Conservation (phyloP, 495 filamentous ascomycete species). For the Mytilinidion resinicola region DNA sequence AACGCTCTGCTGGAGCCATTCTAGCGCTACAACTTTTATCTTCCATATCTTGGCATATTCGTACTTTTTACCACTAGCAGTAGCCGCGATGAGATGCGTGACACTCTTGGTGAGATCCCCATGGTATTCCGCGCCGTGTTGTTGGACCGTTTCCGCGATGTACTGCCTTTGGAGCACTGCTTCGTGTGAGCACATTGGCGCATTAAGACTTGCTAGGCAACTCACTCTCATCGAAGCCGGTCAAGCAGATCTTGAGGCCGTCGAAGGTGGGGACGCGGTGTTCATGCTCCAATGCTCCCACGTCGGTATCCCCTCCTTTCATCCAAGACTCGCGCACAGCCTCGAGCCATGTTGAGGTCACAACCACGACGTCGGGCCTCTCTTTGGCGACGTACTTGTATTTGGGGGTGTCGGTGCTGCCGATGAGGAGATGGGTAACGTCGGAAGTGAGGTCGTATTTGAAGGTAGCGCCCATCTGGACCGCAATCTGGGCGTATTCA, state of each 20-base stretch:
- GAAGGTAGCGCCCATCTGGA: conserved; percentile 80
- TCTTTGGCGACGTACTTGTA: conserved; percentile 93
- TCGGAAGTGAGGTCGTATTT: conserved; percentile 90
- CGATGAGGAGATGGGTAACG: conserved; percentile 90
- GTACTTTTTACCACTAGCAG: conserved; percentile 80
- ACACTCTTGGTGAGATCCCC: conserved; percentile 80
- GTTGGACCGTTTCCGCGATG: conserved; percentile 56
- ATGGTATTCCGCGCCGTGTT: conserved; percentile 73
- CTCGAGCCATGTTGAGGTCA: conserved; percentile 75
- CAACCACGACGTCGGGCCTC: conserved; percentile 73
- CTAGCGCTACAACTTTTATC: conserved; percentile 66
- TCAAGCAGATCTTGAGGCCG: conserved; percentile 73
- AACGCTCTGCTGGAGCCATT: conserved; percentile 82
- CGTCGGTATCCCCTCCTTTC: conserved; percentile 69
- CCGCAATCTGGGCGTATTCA: conserved; percentile 58
- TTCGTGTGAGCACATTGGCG: conserved; percentile 16
- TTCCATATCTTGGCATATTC: conserved; percentile 73
- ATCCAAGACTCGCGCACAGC: conserved; percentile 79
- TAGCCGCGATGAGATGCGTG: conserved; percentile 76
- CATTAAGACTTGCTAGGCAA: conserved; percentile 5
- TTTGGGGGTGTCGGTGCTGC: conserved; percentile 78
- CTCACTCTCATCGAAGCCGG: conserved; percentile 82
- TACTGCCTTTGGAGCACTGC: conserved; percentile 59
- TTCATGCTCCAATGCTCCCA: conserved; percentile 56
- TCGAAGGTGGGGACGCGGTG: conserved; percentile 56